Base-by-base conservation (phyloP, 2,329 filamentous ascomycete species). In the Colletotrichum brevisporum region DNA sequence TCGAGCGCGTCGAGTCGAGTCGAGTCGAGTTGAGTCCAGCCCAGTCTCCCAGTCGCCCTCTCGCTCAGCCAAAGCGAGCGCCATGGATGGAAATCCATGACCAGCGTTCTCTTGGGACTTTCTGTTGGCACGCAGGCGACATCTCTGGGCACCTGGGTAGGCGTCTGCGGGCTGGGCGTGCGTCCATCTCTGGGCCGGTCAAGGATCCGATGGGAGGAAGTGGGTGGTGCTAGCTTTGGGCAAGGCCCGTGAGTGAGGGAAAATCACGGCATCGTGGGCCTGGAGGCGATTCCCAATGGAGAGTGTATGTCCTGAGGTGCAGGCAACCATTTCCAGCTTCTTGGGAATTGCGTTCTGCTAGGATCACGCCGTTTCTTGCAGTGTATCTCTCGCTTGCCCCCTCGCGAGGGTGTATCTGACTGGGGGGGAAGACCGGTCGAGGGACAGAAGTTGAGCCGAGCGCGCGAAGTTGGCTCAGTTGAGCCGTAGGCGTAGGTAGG, bases 301-400 rank as follows among this genome's bases (percentile, higher is more conserved):
- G 55, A 18, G 63, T 24, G 50, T 45, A 50, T 39, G 50, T 67
- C 62, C 67, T 66, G 51, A 66, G 62, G 67, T 66, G 62, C 67
- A 69, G 63, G 50, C 67, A 69, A 69, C 67, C 62, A 65, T 66
- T 69, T 69, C 67, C 67, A 69, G 67, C 54, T 47, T 45, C 67
- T 69, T 60, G 67, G 67, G 67, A 69, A 69, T 69, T 67, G 62
- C 67, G 50, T 24, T 50, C 48, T 18, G 43, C 56, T 60, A 66
- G 67, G 43, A 26, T 47, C 58, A 67, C 52, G 50, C 50, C 43
- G 43, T 58, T 63, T 51, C 67, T 47, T 18, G 54, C 65, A 48
- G 52, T 26, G 62, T 45, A 16, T 53, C 43, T 66, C 55, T 36
- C 45, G 31, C 18, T 24, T 67, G 31, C 51, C 31, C 43, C 43